Evolutionary conservation across 2,329 filamentous ascomycete genomes (phyloP).

Genomic region (Trichoderma polysporum): DNA sequence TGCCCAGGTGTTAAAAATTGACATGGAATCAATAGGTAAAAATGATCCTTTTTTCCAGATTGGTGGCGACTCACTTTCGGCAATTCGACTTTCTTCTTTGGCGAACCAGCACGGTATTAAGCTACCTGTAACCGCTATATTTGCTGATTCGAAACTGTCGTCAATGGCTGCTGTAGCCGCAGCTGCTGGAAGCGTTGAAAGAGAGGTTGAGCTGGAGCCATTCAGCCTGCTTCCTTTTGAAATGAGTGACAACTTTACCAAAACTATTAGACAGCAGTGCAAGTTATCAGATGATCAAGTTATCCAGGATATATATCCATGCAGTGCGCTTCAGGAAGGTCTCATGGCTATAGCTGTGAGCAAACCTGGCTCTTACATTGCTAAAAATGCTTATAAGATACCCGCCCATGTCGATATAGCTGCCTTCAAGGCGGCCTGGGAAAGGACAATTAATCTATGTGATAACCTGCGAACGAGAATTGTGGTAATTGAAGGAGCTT

Average conservation of each 20-base stretch:
- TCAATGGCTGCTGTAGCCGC: not conserved
- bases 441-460: slow-evolving; percentile 21
- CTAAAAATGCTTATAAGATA: slow-evolving; percentile 21
- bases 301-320: slow-evolving; percentile 37
- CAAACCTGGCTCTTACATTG: slow-evolving; percentile 26
- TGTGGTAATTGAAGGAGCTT: slow-evolving; percentile 15
- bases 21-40: not conserved
- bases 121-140: not conserved
- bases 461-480: slow-evolving; percentile 26
- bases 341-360: slow-evolving; percentile 32
- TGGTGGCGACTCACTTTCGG: slow-evolving; percentile 43
- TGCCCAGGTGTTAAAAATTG: slow-evolving; percentile 2
- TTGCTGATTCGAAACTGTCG: not conserved
- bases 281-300: not conserved
- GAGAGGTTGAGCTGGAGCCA: not conserved
- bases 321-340: slow-evolving; percentile 40
- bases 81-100: slow-evolving; percentile 6
- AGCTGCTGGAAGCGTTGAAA: not conserved
- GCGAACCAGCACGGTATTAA: not conserved
- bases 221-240: not conserved
- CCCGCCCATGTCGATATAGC: slow-evolving; percentile 8
- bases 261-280: not conserved
- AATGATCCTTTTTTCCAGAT: slow-evolving; percentile 40
- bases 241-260: not conserved
- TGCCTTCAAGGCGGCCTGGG: slow-evolving; percentile 24